Conservation (phyloP, 192 early-diverging fungal genomes). For the Endogone sp. region DNA sequence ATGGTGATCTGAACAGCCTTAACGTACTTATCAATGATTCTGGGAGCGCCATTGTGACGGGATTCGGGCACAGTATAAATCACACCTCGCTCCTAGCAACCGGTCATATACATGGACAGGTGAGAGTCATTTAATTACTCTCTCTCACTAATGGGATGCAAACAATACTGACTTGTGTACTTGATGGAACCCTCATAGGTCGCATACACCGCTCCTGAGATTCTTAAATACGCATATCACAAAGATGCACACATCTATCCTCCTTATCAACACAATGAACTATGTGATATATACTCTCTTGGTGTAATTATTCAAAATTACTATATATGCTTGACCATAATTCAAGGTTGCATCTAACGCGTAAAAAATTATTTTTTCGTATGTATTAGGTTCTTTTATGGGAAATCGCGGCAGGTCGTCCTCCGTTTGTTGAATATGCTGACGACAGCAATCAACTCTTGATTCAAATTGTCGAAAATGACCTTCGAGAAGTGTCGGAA, state of each 20-base stretch:
- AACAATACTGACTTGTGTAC: not conserved
- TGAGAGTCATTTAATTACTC: not conserved
- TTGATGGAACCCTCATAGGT: not conserved
- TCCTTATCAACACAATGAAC: not conserved
- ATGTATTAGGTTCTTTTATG: not conserved
- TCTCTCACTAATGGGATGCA: not conserved
- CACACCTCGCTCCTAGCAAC: not conserved
- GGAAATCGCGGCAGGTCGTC: not conserved
- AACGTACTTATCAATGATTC: not conserved
- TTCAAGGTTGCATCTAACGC: too few species aligned
- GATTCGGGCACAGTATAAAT: not conserved
- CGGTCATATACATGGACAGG: not conserved
- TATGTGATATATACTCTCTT: not conserved
- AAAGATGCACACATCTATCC: not conserved
- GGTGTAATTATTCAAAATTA: not conserved
- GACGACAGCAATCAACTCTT: not conserved
- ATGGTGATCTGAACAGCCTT: not conserved
- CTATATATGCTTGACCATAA: too few species aligned
- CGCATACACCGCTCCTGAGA: not conserved
- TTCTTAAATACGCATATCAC: not conserved
- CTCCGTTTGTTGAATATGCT: not conserved
- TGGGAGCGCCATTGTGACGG: not conserved
- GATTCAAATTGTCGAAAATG: not conserved
- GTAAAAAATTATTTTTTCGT: not conserved
- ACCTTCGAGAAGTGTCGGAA: not conserved